Evolutionary conservation across 2,329 filamentous ascomycete genomes (phyloP).

Genomic region (Colletotrichum sp.): DNA sequence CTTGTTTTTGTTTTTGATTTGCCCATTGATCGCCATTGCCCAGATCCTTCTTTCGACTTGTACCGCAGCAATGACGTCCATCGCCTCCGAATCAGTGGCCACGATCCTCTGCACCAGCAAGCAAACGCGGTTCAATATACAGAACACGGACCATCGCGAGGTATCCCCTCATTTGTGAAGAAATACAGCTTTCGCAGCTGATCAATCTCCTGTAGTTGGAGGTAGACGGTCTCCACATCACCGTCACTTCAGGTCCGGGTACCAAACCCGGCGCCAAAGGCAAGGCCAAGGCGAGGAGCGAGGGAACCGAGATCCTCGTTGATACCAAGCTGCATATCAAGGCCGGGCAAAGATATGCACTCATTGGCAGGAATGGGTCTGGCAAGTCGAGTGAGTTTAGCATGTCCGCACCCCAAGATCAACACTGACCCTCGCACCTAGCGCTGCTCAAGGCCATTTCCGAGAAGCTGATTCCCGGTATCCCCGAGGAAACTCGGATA

Average conservation of each 20-base stretch:
- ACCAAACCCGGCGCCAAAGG: constrained; percentile 51
- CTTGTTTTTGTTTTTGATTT: not conserved
- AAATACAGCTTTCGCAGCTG: not conserved
- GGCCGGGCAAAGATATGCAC: constrained; percentile 74
- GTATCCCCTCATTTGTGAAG: constrained; percentile 36
- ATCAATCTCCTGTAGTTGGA: constrained; percentile 55
- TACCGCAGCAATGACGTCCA: constrained; percentile 46
- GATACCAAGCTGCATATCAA: constrained; percentile 76
- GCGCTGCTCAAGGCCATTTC: constrained; percentile 77
- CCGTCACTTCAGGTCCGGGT: constrained; percentile 58
- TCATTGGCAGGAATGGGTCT: constrained; percentile 81
- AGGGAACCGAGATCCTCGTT: constrained; percentile 70
- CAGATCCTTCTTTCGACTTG: not conserved
- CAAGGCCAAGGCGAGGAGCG: constrained; percentile 49
- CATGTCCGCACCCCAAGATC: not conserved
- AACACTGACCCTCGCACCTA: constrained; percentile 29
- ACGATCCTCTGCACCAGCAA: constrained; percentile 68
- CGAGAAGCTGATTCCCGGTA: constrained; percentile 79
- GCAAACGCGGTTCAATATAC: constrained; percentile 70
- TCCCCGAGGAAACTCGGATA: constrained; percentile 68
- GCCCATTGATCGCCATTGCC: not conserved
- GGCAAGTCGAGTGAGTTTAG: constrained; percentile 75
- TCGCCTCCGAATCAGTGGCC: constrained; percentile 53
- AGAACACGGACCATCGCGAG: constrained; percentile 59
- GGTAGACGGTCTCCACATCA: constrained; percentile 75